phyloP scores from a whole-genome alignment of 1,139 yeast genomes.

The Scheffersomyces segobiensis region DNA sequence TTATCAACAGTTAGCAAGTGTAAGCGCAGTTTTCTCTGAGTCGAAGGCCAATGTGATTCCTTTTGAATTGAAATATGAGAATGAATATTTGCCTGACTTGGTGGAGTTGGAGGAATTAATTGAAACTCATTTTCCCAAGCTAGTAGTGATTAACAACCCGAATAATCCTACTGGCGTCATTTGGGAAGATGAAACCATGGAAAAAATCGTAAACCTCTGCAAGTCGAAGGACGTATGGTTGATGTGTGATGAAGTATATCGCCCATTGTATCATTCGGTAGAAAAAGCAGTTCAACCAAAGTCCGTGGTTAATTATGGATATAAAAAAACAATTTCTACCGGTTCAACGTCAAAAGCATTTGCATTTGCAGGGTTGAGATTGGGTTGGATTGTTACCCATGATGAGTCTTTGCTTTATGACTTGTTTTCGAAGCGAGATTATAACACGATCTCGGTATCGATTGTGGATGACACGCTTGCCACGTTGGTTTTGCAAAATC shows the following conservation, averaged over 20 bases:
- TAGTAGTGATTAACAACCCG: constrained; percentile 54
- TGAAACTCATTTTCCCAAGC: constrained; percentile 34
- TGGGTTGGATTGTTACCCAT: constrained; percentile 54
- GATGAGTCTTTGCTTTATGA: constrained; percentile 29
- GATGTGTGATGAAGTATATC: constrained; percentile 56
- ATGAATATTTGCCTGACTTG: constrained; percentile 39
- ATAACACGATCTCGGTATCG: constrained; percentile 53
- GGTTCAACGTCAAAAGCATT: constrained; percentile 58
- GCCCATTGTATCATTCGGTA: constrained; percentile 51
- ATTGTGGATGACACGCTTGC: constrained; percentile 51
- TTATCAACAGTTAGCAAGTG: constrained; percentile 53
- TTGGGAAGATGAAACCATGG: constrained; percentile 34
- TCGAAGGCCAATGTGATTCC: constrained; percentile 31
- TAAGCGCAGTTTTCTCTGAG: constrained; percentile 51
- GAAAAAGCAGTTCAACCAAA: constrained; percentile 24
- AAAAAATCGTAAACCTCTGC: constrained; percentile 42
- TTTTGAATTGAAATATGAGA: constrained; percentile 31
- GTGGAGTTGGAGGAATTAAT: constrained; percentile 28
- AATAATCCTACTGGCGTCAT: constrained; percentile 58
- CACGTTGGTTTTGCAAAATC: constrained; percentile 40
- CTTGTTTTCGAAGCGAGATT: constrained; percentile 48
- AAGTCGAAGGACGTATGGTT: constrained; percentile 32
- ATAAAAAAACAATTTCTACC: constrained; percentile 48
- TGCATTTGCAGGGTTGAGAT: constrained; percentile 54
- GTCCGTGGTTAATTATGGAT: constrained; percentile 44